A percentile compares a stretch with the other conserved stretches of the same genome.
Evolutionary conservation across 2,329 filamentous ascomycete species (phyloP).

Genomic region (Periglandula ipomoeae): DNA sequence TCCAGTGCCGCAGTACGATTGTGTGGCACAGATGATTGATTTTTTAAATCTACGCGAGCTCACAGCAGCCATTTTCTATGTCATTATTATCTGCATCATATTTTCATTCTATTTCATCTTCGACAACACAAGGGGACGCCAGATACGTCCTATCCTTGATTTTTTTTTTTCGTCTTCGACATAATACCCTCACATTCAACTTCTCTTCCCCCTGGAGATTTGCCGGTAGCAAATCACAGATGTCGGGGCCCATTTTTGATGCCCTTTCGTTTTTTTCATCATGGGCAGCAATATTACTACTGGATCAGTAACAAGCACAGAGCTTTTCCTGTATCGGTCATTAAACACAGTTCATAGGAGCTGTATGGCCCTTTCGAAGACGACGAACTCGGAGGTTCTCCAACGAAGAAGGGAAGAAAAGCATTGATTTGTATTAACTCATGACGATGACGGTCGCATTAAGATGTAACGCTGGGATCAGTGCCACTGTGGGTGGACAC

Average conservation of each 20-base stretch:
- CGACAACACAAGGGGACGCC: not conserved
- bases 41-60: too few species aligned
- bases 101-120: not conserved
- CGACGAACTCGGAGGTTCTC: not conserved
- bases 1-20: too few species aligned
- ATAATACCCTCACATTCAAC: conserved; percentile 4
- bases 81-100: not conserved
- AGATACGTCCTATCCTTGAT: conserved; percentile 7
- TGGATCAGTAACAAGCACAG: not conserved
- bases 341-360: not conserved
- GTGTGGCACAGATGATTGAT: not conserved
- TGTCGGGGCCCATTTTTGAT: not conserved
- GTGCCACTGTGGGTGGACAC: not conserved
- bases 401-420: not conserved
- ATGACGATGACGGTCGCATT: conserved; percentile 13
- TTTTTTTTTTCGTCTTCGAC: not conserved
- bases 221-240: not conserved
- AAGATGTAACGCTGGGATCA: conserved; percentile 1
- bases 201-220: conserved; percentile 7
- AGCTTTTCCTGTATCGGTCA: not conserved
- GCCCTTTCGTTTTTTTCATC: not conserved
- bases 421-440: conserved; percentile 7
- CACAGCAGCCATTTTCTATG: not conserved
- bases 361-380: not conserved
- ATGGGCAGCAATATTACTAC: not conserved